phyloP scores from a whole-genome alignment of 306 rosid species.

The Malus fusca region DNA sequence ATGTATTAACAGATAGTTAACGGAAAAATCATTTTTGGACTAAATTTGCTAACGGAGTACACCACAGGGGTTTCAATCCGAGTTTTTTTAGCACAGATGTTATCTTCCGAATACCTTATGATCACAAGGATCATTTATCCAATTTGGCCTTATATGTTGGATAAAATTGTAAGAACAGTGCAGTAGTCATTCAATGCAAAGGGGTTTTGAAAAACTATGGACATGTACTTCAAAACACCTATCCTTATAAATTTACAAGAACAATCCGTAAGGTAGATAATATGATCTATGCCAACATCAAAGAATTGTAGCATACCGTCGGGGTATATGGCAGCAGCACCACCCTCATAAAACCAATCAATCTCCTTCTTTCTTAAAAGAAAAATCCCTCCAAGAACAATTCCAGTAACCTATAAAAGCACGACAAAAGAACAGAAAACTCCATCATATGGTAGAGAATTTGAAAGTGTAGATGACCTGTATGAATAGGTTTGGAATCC shows the following conservation, averaged over 20 bases:
- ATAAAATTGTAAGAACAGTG: not conserved
- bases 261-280: not conserved
- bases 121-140: too few species aligned
- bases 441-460: slow-evolving; percentile 7
- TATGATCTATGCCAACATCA: slow-evolving; percentile 1
- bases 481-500: slow-evolving; percentile 7
- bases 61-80: too few species aligned
- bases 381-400: slow-evolving; percentile 83
- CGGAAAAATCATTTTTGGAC: too few species aligned
- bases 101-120: too few species aligned
- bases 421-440: slow-evolving; percentile 20
- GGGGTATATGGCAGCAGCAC: slow-evolving; percentile 89
- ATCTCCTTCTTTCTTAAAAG: slow-evolving; percentile 88
- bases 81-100: too few species aligned
- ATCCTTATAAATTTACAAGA: not conserved
- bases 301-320: slow-evolving; percentile 51
- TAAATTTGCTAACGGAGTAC: too few species aligned
- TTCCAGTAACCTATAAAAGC: slow-evolving; percentile 66
- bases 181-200: not conserved
- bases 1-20: too few species aligned
- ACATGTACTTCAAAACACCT: not conserved
- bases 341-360: slow-evolving; percentile 99
- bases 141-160: not conserved
- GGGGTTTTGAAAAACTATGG: not conserved
- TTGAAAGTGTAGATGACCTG: not conserved